phyloP scores from a whole-genome alignment of 257 asterid species.

The Capsicum pubescens region DNA sequence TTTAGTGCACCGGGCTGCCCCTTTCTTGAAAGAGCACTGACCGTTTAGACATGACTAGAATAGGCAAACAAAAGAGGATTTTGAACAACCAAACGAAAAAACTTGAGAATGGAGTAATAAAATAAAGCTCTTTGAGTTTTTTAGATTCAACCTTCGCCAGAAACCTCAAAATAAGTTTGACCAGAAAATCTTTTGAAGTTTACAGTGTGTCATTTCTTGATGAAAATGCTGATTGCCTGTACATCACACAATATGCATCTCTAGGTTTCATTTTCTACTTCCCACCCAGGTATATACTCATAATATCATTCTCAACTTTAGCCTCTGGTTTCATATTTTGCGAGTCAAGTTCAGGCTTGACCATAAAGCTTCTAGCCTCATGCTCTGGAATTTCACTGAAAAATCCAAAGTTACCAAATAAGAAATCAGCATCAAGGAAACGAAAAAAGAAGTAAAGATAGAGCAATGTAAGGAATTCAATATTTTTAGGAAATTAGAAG shows the following conservation, averaged over 20 bases:
- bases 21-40: background rate
- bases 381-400: conserved; percentile 69
- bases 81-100: background rate
- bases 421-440: conserved; percentile 2
- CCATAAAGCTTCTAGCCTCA: conserved; percentile 55
- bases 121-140: background rate
- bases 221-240: background rate
- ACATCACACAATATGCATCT: conserved; percentile 11
- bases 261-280: conserved; percentile 23
- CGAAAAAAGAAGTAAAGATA: background rate
- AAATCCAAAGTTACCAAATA: conserved; percentile 18
- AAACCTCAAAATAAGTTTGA: background rate
- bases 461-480: background rate
- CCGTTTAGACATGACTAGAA: background rate
- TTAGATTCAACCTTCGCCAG: background rate
- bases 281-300: conserved; percentile 35
- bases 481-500: conserved; percentile 3
- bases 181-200: background rate
- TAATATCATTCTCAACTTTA: conserved; percentile 19
- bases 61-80: background rate
- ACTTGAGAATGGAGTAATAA: background rate
- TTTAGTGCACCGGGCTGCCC: too few species aligned
- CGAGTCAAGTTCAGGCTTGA: conserved; percentile 54
- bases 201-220: background rate
- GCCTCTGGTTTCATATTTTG: conserved; percentile 29